Percentiles rank a stretch among this genome's conserved stretches.
Evolutionary conservation across 164 flowering plant genomes (phyloP).

Genomic region (Vitis riparia): DNA sequence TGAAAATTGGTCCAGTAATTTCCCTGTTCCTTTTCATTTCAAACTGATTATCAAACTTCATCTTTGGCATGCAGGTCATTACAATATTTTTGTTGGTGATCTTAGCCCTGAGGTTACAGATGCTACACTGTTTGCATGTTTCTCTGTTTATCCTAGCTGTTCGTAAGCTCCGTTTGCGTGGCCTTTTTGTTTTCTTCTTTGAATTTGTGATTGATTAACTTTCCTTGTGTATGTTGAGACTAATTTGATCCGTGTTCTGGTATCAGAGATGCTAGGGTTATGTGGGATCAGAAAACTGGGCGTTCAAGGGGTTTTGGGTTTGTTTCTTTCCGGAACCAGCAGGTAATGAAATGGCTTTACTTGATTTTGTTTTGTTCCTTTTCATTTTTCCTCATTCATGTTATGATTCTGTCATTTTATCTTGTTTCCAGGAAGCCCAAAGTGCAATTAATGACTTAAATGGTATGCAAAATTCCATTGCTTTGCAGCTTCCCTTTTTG

Average conservation of each 20-base stretch:
- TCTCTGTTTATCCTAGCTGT: constrained; percentile 88
- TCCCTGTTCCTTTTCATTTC: neutral
- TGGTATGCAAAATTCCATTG: constrained; percentile 46
- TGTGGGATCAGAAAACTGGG: constrained; percentile 98
- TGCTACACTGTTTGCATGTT: constrained; percentile 87
- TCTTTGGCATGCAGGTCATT: constrained; percentile 62
- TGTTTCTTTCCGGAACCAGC: constrained; percentile 93
- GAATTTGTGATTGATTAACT: neutral
- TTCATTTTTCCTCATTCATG: neutral
- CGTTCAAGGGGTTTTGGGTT: constrained; percentile 99
- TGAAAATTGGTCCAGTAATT: constrained; percentile 1
- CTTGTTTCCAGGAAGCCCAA: constrained; percentile 85
- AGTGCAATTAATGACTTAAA: constrained; percentile 89
- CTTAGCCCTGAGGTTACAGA: constrained; percentile 98
- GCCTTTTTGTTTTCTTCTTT: neutral
- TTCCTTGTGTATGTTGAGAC: neutral
- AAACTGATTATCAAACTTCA: neutral
- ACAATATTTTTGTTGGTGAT: constrained; percentile 94
- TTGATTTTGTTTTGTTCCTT: neutral
- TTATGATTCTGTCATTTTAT: neutral
- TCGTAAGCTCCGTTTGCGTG: constrained; percentile 68
- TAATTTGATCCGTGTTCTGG: neutral
- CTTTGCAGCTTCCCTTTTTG: no score
- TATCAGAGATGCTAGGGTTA: constrained; percentile 85
- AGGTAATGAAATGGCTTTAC: constrained; percentile 38